Evolutionary conservation across 202 grass and related monocot genomes (phyloP).

Genomic region (Zoysia matrella): DNA sequence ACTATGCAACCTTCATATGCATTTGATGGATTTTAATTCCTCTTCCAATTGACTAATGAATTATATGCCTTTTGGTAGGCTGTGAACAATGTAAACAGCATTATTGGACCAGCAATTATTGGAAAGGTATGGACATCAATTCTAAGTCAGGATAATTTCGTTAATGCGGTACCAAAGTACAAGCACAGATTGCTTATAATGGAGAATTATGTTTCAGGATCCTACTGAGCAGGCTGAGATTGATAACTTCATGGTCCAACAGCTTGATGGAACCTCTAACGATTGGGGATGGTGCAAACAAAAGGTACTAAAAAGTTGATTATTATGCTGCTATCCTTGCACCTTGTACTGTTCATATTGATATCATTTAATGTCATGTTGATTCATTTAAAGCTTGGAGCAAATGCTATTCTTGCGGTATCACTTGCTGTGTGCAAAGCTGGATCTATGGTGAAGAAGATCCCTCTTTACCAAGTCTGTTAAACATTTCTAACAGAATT

Average conservation of each 20-base stretch:
- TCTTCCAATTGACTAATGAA: background rate
- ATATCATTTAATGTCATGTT: background rate
- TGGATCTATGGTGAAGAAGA: constrained; percentile 77
- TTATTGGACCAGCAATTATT: constrained; percentile 79
- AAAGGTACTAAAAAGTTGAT: constrained; percentile 46
- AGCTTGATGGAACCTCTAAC: constrained; percentile 93
- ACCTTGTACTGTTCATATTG: background rate
- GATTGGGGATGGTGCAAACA: constrained; percentile 98
- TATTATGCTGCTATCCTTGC: background rate
- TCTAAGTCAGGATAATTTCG: background rate
- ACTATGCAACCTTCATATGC: background rate
- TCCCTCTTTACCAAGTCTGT: constrained; percentile 84
- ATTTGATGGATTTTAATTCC: background rate
- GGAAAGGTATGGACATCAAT: constrained; percentile 59
- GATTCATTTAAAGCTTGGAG: constrained; percentile 61
- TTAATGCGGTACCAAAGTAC: background rate
- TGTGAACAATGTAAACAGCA: constrained; percentile 34
- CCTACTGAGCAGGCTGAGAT: constrained; percentile 71
- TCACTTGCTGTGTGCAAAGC: constrained; percentile 96
- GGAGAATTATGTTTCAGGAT: constrained; percentile 48
- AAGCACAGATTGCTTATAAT: background rate
- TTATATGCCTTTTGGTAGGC: constrained; percentile 49
- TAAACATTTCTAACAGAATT: background rate
- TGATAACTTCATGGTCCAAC: constrained; percentile 94
- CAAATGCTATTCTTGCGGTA: constrained; percentile 91